Evolutionary conservation across 116 monocot species (phyloP), one percentile per base, ranked within the genome.

Genomic region (Zostera marina): DNA sequence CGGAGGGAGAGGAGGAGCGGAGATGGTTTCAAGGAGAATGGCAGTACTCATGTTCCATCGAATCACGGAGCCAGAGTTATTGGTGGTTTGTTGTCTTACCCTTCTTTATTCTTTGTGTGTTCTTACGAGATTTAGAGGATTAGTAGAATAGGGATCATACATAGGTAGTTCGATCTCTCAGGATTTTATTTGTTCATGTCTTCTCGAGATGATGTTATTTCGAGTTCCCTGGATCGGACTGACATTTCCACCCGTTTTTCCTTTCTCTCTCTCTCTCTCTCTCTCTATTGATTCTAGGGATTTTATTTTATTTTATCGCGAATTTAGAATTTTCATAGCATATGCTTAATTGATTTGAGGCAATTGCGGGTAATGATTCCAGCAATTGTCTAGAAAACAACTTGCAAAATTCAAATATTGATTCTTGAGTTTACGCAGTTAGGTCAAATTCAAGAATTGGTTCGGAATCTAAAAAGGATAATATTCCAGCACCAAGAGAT

Each of bases 391-490:
- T 56, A 4, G 14, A 32, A 32, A 32, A 56, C n/a, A 38, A n/a
- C 15, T 25, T 26, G 26, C 26, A 26, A 26, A 7, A n/a, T 7
- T 32, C 14, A 7, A 32, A 32, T 15, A 3, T 9, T 43, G 20
- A 44, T 44, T 8, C 44, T 59, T 20, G 22, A 7, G n/a, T 67
- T n/a, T 39, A 45, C 24, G 17, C 60, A 77, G 81, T 74, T 46
- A 77, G 68, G 71, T 74, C 71, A 12, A 81, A 56, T 41, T 54
- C 64, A 51, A 20, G 54, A 44, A 63, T 22, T 53, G 58, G 16
- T 62, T 63, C 76, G 32, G 64, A 71, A 44, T 63, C 73, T 23
- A 78, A 66, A 55, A 74, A 63, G 62, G 84, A 84, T 63, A 26
- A 32, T 45, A 57, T 54, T 63, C 74, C 17, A 58, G 43, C 44